These are phyloP conservation scores for Gracilaria vermiculophylla DNA, from an alignment of 23 red algal species.

Conservation along the genomic window DNA sequence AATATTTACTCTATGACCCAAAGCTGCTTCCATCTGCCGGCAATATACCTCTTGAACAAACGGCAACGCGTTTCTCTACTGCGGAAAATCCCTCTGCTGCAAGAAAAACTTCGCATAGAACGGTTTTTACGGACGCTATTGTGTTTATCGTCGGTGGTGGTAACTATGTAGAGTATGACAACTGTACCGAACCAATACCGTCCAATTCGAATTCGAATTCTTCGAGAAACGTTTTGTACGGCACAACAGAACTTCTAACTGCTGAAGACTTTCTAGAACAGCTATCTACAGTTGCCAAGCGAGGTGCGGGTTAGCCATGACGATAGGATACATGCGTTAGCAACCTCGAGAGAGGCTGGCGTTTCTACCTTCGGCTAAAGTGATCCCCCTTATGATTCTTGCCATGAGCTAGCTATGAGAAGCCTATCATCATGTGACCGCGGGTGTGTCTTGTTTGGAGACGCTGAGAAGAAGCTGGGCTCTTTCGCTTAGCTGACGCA, in stretches of 20 bases:
- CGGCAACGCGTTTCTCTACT: neutral
- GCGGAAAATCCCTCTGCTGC: neutral
- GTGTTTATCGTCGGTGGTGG: constrained; percentile 95
- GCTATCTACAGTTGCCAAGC: constrained; percentile 21
- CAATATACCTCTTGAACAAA: neutral
- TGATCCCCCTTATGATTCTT: neutral
- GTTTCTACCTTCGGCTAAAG: neutral
- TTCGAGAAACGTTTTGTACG: constrained; percentile 81
- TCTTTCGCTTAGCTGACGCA: constrained; percentile 37
- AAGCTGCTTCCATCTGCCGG: constrained; percentile 40
- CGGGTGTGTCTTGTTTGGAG: neutral
- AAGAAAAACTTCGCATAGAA: constrained; percentile 6
- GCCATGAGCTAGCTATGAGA: constrained; percentile 3
- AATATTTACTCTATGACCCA: constrained; percentile 63
- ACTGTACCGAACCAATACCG: constrained; percentile 28
- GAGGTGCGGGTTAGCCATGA: neutral
- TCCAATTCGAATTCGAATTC: neutral
- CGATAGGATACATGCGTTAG: neutral
- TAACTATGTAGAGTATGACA: constrained; percentile 94
- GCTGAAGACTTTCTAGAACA: constrained; percentile 68
- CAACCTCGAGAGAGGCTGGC: neutral
- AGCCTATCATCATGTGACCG: constrained; percentile 44
- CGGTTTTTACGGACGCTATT: constrained; percentile 83
- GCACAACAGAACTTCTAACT: constrained; percentile 86
- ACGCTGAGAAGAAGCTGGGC: constrained; percentile 6